Conservation (phyloP, 352 stramenopile genomes). For the Pythium periplocum region DNA sequence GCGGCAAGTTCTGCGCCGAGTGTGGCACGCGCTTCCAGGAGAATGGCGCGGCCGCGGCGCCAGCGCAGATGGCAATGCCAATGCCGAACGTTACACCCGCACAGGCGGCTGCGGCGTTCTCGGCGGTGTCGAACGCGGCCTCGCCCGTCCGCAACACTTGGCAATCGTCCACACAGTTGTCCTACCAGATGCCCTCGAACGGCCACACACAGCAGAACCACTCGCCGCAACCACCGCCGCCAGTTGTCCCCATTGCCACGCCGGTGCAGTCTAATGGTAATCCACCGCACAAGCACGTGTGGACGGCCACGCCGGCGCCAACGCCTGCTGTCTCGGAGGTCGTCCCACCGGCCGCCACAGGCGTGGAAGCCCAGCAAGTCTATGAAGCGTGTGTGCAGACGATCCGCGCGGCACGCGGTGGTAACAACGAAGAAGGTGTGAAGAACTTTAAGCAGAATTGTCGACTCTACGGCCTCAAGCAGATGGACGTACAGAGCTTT, state of each 20-base stretch:
- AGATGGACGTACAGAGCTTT: conserved; percentile 51
- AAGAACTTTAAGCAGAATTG: conserved; percentile 68
- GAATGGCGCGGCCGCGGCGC: background rate
- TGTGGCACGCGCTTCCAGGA: conserved; percentile 43
- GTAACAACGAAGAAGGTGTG: conserved; percentile 49
- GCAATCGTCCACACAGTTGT: background rate
- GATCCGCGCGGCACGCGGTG: conserved; percentile 40
- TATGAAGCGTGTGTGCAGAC: conserved; percentile 57
- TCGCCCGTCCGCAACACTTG: background rate
- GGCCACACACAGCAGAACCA: background rate
- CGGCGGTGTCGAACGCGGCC: background rate
- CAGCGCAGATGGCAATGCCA: background rate
- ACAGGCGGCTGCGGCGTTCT: background rate
- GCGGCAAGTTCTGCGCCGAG: conserved; percentile 63
- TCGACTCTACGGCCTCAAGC: conserved; percentile 38
- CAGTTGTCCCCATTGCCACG: background rate
- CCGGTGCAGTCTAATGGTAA: background rate
- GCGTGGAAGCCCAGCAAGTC: conserved; percentile 38
- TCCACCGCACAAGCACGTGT: background rate
- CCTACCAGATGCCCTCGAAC: background rate
- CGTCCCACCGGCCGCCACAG: conserved; percentile 45
- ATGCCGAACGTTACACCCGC: background rate
- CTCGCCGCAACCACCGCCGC: background rate
- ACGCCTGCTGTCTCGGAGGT: conserved; percentile 20
- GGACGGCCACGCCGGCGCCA: conserved; percentile 4